Conservation (phyloP, 805 yeast species). For the Candida fluviatilis region DNA sequence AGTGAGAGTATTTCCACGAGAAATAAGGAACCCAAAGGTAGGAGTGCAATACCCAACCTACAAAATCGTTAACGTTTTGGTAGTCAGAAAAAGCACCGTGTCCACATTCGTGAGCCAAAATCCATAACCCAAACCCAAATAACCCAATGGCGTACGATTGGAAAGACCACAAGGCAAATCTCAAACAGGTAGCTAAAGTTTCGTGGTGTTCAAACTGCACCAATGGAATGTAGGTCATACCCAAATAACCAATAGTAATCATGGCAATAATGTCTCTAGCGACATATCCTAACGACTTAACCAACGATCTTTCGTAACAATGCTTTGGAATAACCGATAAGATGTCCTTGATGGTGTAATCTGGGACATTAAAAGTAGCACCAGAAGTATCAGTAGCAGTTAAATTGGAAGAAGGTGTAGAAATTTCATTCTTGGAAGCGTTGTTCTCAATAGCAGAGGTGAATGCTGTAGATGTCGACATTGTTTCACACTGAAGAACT, state of each 20-base stretch:
- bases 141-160: constrained; percentile 41
- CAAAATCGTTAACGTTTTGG: constrained; percentile 46
- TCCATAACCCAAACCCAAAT: constrained; percentile 58
- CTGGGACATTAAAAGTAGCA: constrained; percentile 55
- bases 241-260: constrained; percentile 39
- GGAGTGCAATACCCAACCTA: constrained; percentile 61
- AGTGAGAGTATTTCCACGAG: constrained; percentile 58
- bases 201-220: constrained; percentile 22
- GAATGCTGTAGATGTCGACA: constrained; percentile 2
- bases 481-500: constrained; percentile 1
- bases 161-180: constrained; percentile 41
- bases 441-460: background rate
- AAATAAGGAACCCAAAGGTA: constrained; percentile 56
- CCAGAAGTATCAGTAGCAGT: constrained; percentile 52
- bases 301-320: constrained; percentile 52
- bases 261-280: constrained; percentile 48
- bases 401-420: constrained; percentile 10
- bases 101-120: constrained; percentile 63
- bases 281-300: constrained; percentile 49
- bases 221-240: constrained; percentile 40
- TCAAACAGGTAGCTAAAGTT: constrained; percentile 15
- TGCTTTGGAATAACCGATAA: constrained; percentile 56
- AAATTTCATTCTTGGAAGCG: constrained; percentile 9
- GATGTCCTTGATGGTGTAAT: constrained; percentile 55
- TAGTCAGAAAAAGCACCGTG: constrained; percentile 60